Evolutionary conservation across 768 basidiomycete genomes (phyloP), one percentile per base, ranked within the genome.

Genomic region (Boletus rufocinnamomeus): DNA sequence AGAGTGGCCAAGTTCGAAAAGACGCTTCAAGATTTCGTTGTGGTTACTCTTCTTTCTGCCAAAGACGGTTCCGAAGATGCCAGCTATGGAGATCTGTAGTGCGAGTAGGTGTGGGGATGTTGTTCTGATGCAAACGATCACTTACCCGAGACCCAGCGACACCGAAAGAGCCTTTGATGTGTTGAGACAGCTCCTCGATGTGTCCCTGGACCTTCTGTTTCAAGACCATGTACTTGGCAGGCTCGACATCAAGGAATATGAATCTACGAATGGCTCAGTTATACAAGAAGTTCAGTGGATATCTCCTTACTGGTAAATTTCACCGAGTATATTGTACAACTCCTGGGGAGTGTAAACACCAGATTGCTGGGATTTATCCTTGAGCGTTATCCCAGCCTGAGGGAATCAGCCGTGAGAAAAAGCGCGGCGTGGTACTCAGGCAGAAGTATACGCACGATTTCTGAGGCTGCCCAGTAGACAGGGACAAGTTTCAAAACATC

Each of bases 321-420:
- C 85, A 27, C 81, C 77, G 9, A 92, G 79, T 40, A 86, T 84
- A 19, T 78, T 72, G 61, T 82, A 89, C 45, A 93, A 73, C 65
- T 89, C 81, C 44, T 74, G 63, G 34, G 86, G 79, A 2, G 87
- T 87, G 65, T 84, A 89, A 37, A 75, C 74, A n/a, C 87, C 90
- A n/a, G 76, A 64, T 25, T 78, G 76, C 16, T 79, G 68, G 3
- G 79, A 63, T 54, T 80, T 80, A 2, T 81, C 82, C 74, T 87
- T 90, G 54, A 93, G 75, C n/a, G 77, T 70, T 57, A 93, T 85
- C 16, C 89, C 89, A 56, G 85, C 86, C 90, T 92, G 64, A 23
- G 5, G 19, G 51, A 30, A 53, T 13, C 32, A 52, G 32, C 50
- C n/a, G 38, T 56, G 47, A 59, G 47, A 34, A 54, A 37, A 41